Base-by-base conservation (phyloP, 75 land plant species). In the Ceratopteris richardii region DNA sequence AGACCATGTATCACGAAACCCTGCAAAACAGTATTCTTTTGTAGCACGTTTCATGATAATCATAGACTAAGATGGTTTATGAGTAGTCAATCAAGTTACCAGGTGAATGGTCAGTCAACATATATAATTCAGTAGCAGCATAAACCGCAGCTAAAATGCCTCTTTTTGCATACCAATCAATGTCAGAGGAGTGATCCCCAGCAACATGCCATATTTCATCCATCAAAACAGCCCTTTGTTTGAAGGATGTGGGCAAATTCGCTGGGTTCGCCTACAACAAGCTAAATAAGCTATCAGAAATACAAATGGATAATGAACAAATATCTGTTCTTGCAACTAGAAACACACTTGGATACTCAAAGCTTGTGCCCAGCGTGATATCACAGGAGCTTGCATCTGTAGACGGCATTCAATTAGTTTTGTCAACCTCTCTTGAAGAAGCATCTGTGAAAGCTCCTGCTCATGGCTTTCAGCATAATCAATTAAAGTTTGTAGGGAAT, bases 121-220 rank as follows among this genome's bases (percentile, higher is more conserved):
- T 81, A 62, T 87, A 91, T 16, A 91, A 63, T 63, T 91, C 97
- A 41, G 97, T 71, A 28, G 97, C 66, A 36, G 88, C 71, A 54
- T 91, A 91, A 42, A 87, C 73, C 29, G 81, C 93, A 40, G 82
- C 97, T 58, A 92, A 63, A 28, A 88, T 29, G 0, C 86, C 81
- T 10, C 94, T 86, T 62, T 88, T 88, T 22, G 77, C 75, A 67
- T 87, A 90, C 92, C 92, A 82, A 63, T 88, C 86, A 62, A 75
- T 43, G 60, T 88, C 92, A 42, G 87, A 57, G 0, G 81, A 72
- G 13, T 74, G 72, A 55, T 85, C 89, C 13, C 86, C 94, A 40
- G 68, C 84, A 61, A 80, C 81, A 84, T 92, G 97, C 97, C 94
- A 92, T 28, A 92, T 85, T 60, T 92, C 97, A 78, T 92, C 97